Evolutionary conservation across 352 stramenopile species (phyloP).

Genomic region (Pythium coloratum): DNA sequence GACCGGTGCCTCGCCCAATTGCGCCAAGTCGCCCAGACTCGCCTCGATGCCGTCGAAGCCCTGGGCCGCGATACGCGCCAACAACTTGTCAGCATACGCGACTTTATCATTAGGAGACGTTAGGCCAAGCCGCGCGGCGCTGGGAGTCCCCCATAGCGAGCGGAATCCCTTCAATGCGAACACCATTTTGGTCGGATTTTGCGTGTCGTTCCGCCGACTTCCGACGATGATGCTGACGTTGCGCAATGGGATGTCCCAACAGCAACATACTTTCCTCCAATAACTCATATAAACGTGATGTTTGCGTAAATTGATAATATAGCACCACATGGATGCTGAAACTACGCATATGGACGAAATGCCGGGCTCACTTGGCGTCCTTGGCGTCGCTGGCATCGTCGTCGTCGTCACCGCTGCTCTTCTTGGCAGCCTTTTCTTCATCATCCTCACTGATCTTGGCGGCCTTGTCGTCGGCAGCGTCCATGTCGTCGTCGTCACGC

Average conservation of each 20-base stretch:
- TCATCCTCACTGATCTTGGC: neutral
- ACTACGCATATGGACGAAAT: slow-evolving; percentile 3
- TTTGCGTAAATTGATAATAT: neutral
- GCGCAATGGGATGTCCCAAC: neutral
- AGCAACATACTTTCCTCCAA: neutral
- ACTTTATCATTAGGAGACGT: slow-evolving; percentile 3
- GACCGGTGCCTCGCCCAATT: slow-evolving; percentile 38
- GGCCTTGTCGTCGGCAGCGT: slow-evolving; percentile 11
- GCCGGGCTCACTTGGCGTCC: slow-evolving; percentile 17
- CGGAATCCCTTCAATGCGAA: slow-evolving; percentile 51
- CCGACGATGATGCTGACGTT: neutral
- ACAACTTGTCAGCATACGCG: slow-evolving; percentile 34
- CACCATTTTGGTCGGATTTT: neutral
- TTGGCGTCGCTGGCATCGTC: slow-evolving; percentile 25
- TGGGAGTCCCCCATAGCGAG: slow-evolving; percentile 57
- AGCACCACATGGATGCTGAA: neutral
- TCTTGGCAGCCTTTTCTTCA: slow-evolving; percentile 11
- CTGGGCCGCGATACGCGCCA: slow-evolving; percentile 43
- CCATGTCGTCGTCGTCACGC: slow-evolving; percentile 4
- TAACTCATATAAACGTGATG: neutral
- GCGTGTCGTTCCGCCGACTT: neutral
- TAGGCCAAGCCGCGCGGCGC: slow-evolving; percentile 31
- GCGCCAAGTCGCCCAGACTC: slow-evolving; percentile 59
- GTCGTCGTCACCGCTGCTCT: slow-evolving; percentile 11
- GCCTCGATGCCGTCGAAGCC: slow-evolving; percentile 71